Evolutionary conservation across 1,284 basidiomycete species (phyloP).

Genomic region (Coniophora puteana): DNA sequence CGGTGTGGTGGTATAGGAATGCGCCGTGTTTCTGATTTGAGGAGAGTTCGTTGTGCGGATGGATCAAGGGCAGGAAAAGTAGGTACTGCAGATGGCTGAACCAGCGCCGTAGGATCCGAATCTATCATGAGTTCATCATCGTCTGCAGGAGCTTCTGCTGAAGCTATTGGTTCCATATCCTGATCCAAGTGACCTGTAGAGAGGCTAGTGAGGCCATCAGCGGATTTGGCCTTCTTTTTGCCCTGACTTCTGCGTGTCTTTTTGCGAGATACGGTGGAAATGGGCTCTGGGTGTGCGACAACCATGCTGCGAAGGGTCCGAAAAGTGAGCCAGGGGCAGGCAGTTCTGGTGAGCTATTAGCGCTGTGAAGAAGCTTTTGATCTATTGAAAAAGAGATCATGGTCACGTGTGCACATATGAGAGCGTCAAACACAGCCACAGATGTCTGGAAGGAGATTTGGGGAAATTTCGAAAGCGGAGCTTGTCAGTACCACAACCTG

Average conservation of each 20-base stretch:
- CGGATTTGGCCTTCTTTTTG: constrained; percentile 38
- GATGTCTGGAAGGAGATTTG: background rate
- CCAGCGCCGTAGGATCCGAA: constrained; percentile 36
- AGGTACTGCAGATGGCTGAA: constrained; percentile 47
- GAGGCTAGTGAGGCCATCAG: constrained; percentile 10
- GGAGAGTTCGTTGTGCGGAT: constrained; percentile 45
- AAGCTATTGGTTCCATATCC: constrained; percentile 29
- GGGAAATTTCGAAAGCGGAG: background rate
- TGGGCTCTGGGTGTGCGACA: constrained; percentile 41
- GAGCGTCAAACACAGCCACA: constrained; percentile 16
- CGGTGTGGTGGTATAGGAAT: constrained; percentile 94
- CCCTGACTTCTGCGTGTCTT: constrained; percentile 56
- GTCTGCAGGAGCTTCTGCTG: constrained; percentile 17
- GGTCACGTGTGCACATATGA: background rate
- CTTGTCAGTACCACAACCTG: background rate
- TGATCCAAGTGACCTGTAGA: constrained; percentile 27
- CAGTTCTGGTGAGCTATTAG: too few relatives aligned
- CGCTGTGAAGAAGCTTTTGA: background rate
- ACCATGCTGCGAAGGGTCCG: constrained; percentile 41
- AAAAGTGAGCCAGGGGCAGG: background rate
- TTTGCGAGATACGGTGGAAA: constrained; percentile 30
- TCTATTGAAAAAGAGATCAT: background rate
- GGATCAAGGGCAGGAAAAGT: constrained; percentile 63
- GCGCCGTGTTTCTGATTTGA: constrained; percentile 78
- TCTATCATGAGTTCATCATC: constrained; percentile 69